phyloP scores from a whole-genome alignment of 441 rosid genomes.

The Metrosideros polymorpha region DNA sequence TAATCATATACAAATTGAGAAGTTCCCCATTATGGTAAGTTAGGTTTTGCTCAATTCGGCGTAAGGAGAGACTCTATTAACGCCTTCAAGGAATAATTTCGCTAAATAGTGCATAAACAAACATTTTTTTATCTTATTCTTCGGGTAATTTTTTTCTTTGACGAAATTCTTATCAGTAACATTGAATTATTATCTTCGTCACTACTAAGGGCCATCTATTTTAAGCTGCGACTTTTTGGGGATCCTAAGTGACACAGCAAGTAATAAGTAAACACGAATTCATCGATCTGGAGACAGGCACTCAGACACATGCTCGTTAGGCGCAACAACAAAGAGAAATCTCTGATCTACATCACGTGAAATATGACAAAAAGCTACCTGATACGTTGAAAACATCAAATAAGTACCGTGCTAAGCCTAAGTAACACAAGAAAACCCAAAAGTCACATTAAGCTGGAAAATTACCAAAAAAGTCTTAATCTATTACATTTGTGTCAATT shows the following conservation, averaged over 20 bases:
- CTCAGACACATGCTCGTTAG: not conserved
- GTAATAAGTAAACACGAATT: not conserved
- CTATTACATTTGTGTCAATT: no score
- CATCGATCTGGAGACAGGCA: not conserved
- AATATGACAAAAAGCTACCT: not conserved
- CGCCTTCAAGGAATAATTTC: no score
- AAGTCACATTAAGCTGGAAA: not conserved
- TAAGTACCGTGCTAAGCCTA: not conserved
- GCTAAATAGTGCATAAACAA: no score
- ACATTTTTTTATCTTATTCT: no score
- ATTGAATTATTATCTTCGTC: rapidly evolving
- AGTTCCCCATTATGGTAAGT: no score
- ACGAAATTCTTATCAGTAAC: not conserved
- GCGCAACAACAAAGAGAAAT: not conserved
- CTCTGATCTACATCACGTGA: not conserved
- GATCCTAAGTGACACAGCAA: not conserved
- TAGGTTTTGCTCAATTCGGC: no score
- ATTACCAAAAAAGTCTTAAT: not conserved
- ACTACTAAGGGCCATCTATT: not conserved
- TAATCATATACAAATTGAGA: not conserved
- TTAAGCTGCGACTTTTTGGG: rapidly evolving
- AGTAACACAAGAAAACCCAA: not conserved
- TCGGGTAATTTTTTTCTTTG: not conserved
- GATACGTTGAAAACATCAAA: not conserved
- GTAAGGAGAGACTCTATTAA: no score